Conservation (phyloP, 2,329 filamentous ascomycete genomes). For the Exophiala sp. region DNA sequence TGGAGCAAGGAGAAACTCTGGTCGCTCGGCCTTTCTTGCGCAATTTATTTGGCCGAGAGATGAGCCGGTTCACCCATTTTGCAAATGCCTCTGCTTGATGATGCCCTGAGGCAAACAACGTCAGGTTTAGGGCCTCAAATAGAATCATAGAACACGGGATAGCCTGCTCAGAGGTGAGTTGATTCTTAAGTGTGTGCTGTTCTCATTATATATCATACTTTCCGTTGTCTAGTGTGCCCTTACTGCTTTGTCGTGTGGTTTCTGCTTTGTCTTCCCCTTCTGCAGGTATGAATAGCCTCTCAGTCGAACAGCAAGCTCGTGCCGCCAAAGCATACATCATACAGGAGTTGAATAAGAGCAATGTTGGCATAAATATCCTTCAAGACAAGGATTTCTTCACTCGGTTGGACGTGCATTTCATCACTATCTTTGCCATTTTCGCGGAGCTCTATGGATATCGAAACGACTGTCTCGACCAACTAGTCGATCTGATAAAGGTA, state of each 20-base stretch:
- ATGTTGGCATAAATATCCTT: slow-evolving; percentile 19
- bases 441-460: slow-evolving; percentile 27
- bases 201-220: too few species aligned
- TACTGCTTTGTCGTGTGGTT: too few species aligned
- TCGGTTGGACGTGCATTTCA: slow-evolving; percentile 25
- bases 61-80: slow-evolving; percentile 2
- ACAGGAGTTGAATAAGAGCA: slow-evolving; percentile 23
- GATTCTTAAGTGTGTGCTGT: too few species aligned
- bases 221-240: too few species aligned
- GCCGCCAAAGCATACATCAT: slow-evolving; percentile 27
- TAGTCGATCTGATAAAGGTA: slow-evolving; percentile 25
- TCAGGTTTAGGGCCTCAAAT: too few species aligned
- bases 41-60: slow-evolving; percentile 12
- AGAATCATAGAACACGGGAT: too few species aligned
- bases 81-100: too few species aligned
- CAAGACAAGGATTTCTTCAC: slow-evolving; percentile 20
- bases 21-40: slow-evolving; percentile 9
- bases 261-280: too few species aligned
- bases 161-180: too few species aligned
- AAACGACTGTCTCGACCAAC: slow-evolving; percentile 26
- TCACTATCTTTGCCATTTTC: slow-evolving; percentile 27
- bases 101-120: too few species aligned
- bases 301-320: slow-evolving; percentile 25
- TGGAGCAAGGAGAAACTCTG: not conserved
- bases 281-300: slow-evolving; percentile 3